Base-by-base conservation (phyloP, 345 rosid species). In the Euphorbia tirucalli region DNA sequence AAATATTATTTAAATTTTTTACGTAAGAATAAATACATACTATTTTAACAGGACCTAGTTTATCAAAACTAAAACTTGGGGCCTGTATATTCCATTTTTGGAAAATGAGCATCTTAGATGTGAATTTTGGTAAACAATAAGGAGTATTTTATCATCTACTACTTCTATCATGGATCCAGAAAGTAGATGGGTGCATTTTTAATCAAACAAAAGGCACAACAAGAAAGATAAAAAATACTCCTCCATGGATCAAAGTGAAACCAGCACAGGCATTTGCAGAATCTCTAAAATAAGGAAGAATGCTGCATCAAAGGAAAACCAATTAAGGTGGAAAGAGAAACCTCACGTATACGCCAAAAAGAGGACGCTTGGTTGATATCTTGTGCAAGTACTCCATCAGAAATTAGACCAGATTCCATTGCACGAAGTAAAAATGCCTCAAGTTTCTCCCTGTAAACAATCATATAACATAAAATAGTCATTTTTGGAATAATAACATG, bases 331-430 rank as follows among this genome's bases (percentile, higher is more conserved):
- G 77, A 80, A 76, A 70, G 69, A 60, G 43, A 66, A 78, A 92
- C 97, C 97, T 92, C 99, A 57, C 96, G 90, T 77, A 95, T 87
- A 54, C 74, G 90, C 99, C 99, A 95, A 83, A 95, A 82, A 16
- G 97, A 90, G 37, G 90, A 89, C 59, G 91, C 90, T 69, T 95
- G 97, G 83, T 90, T 89, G 32, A 87, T 86, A 82, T 95, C 97
- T 86, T 92, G 99, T 56, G 99, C 97, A 71, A 95, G 80, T 65
- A 86, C 90, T 46, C 99, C 97, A 81, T 95, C 96, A 77, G 94
- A 88, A 80, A 92, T 84, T 80, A 92, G 83, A 74, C 93, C 94
- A 78, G 84, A 80, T 82, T 92, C 97, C 85, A 95, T 74, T 8
- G 99, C 81, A 63, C 78, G 70, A 72, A 92, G 81, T 57, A 95